Conservation (phyloP, 768 basidiomycete species). For the Flagelloscypha sp. region DNA sequence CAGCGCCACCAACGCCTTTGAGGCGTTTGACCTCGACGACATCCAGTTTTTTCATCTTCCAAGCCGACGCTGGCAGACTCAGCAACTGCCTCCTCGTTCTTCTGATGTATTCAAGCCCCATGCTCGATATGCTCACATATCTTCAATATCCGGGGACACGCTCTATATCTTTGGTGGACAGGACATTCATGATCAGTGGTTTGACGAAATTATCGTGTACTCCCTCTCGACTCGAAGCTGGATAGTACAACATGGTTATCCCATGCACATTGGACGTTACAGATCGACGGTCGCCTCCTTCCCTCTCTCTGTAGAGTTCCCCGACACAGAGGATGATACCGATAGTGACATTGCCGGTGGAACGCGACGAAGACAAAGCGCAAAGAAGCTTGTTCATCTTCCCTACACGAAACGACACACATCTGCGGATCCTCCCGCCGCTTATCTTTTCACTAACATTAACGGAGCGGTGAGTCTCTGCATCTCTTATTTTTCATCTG, state of each 20-base stretch:
- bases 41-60: conserved; percentile 9
- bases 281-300: conserved; percentile 6
- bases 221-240: conserved; percentile 8
- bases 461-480: no score
- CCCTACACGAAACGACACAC: conserved; percentile 10
- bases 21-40: conserved; percentile 1
- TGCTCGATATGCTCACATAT: conserved; percentile 8
- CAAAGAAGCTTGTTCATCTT: neutral
- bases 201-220: conserved; percentile 10
- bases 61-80: conserved; percentile 7
- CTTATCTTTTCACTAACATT: no score
- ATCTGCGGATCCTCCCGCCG: no score
- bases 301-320: conserved; percentile 1
- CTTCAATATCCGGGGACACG: conserved; percentile 6
- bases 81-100: neutral
- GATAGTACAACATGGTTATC: conserved; percentile 4
- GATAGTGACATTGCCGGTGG: no score
- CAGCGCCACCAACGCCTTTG: neutral
- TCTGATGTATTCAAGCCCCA: conserved; percentile 1
- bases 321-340: no score
- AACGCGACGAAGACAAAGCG: neutral
- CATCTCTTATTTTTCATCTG: no score
- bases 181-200: conserved; percentile 2
- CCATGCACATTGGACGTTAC: conserved; percentile 2
- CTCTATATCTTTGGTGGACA: conserved; percentile 10